A percentile compares a stretch with the other conserved stretches of the same genome.
phyloP scores from a whole-genome alignment of 2,329 filamentous ascomycete species.

The Corynespora cassiicola region DNA sequence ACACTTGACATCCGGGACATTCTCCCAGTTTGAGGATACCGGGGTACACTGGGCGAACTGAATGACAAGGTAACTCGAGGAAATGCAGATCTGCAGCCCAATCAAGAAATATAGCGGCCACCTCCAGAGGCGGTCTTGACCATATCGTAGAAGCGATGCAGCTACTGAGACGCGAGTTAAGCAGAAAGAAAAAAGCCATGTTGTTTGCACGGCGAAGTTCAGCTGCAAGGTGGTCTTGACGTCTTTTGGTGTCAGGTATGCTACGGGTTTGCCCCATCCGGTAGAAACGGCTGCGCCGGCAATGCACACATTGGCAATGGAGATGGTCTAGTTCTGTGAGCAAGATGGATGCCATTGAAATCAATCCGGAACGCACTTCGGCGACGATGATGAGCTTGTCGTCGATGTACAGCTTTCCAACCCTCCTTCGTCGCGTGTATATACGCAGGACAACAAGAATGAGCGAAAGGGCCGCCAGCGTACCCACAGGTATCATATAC shows the following conservation, averaged over 20 bases:
- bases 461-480: conserved; percentile 23
- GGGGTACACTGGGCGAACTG: conserved; percentile 34
- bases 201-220: conserved; percentile 31
- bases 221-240: conserved; percentile 20
- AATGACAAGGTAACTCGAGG: conserved; percentile 29
- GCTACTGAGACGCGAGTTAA: conserved; percentile 33
- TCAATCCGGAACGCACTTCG: conserved; percentile 19
- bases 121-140: conserved; percentile 22
- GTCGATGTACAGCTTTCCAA: conserved; percentile 23
- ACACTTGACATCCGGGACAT: conserved; percentile 25
- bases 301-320: conserved; percentile 19
- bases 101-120: conserved; percentile 29
- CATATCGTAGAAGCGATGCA: conserved; percentile 29
- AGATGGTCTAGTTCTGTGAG: conserved; percentile 16
- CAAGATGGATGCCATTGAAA: background rate
- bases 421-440: conserved; percentile 26
- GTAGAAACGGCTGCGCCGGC: conserved; percentile 19
- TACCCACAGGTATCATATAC: conserved; percentile 28
- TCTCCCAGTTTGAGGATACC: conserved; percentile 29
- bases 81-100: conserved; percentile 26
- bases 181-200: conserved; percentile 29
- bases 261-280: conserved; percentile 32
- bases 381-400: conserved; percentile 34
- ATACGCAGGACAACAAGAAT: conserved; percentile 25
- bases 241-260: conserved; percentile 19